Evolutionary conservation across 352 stramenopile genomes (phyloP), one percentile per base, ranked within the genome.

Genomic region (Albugo candida): DNA sequence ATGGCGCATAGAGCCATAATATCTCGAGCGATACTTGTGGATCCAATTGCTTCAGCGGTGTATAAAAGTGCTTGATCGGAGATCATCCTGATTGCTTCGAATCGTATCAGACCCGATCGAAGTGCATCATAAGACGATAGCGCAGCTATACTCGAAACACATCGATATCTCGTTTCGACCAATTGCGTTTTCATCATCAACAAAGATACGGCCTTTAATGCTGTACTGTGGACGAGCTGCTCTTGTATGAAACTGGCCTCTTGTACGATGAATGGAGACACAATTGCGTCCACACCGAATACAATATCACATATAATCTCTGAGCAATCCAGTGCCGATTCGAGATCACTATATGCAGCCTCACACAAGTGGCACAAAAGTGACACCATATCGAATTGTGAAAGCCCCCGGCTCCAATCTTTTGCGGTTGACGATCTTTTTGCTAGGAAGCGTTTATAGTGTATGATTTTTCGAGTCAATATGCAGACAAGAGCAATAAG

Each of bases 261-360:
- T 31, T 31, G 24, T 31, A 31, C 24, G 24, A 8, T 31, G 24
- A 8, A 10, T 43, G 8, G 8, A 19, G 38, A 24, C 17, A 43
- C 38, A 19, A 24, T 10, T 10, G 17, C 38, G 8, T 31, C 8
- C 24, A 31, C 46, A 16, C 54, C 39, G 39, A 81, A 82, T 1
- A 65, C 62, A 21, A 80, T 56, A 41, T 61, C 81, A 41, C 70
- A 83, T 2, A 87, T 54, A 17, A 54, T 56, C 18, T 84, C 75
- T 1, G 71, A 67, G 36, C 70, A 78, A 20, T 87, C 75, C 0
- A 84, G 60, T 20, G 60, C 58, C 5, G 70, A 76, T 5, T 67
- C 47, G 0, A 50, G 41, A 34, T 84, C 71, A 2, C 51, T 41
- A 0, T 54, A 21, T 1, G 64, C 61, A 1, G 53, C 47, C 0